phyloP scores from a whole-genome alignment of 441 rosid species.

The Biscutella laevigata region DNA sequence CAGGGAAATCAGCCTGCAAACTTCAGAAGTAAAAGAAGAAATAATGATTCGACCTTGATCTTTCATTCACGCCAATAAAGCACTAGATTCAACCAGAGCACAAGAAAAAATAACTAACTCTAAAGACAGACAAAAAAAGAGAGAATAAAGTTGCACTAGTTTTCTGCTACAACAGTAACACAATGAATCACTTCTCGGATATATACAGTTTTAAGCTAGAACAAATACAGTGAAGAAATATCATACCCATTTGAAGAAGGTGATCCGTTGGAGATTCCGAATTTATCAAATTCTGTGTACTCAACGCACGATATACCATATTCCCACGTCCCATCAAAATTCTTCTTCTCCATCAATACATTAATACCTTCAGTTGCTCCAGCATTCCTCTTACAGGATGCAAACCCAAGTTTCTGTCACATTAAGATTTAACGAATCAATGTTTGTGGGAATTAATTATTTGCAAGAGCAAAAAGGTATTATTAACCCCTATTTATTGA shows the following conservation, averaged over 20 bases:
- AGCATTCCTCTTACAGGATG: slow-evolving; percentile 69
- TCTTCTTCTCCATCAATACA: slow-evolving; percentile 78
- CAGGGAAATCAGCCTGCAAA: slow-evolving; percentile 71
- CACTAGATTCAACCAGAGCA: neutral
- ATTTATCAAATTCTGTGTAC: slow-evolving; percentile 81
- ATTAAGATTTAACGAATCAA: slow-evolving; percentile 5
- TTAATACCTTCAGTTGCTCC: slow-evolving; percentile 88
- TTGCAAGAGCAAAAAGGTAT: neutral
- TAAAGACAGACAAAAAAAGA: neutral
- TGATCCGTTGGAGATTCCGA: slow-evolving; percentile 41
- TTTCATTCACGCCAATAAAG: neutral
- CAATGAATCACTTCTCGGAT: neutral
- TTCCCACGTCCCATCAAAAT: slow-evolving; percentile 75
- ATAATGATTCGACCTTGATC: neutral
- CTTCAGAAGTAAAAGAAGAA: slow-evolving; percentile 32
- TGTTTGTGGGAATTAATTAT: neutral
- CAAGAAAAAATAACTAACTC: neutral
- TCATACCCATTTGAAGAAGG: slow-evolving; percentile 42
- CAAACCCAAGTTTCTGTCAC: slow-evolving; percentile 84
- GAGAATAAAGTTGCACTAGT: neutral
- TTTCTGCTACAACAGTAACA: neutral
- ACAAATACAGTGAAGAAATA: neutral
- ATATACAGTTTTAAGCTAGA: slow-evolving; percentile 1
- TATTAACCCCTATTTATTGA: neutral
- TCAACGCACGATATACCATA: slow-evolving; percentile 93